phyloP scores from a whole-genome alignment of 805 yeast genomes.

The Kodamaea laetipori region DNA sequence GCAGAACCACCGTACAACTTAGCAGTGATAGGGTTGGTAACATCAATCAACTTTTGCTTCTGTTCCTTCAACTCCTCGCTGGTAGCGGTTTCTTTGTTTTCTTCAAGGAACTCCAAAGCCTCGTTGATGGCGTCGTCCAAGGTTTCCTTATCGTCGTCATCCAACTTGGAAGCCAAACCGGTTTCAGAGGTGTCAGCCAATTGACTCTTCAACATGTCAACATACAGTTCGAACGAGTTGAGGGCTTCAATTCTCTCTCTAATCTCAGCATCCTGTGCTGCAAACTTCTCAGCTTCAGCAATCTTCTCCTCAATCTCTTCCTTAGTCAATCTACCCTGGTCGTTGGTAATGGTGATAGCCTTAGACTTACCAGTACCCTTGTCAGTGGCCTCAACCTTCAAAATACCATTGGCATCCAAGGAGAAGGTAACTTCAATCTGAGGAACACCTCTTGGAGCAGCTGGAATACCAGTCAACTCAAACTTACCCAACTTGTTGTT shows the following conservation, averaged over 20 bases:
- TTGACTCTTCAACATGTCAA: constrained; percentile 51
- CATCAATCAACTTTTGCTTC: constrained; percentile 74
- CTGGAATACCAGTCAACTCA: constrained; percentile 97
- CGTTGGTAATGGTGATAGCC: constrained; percentile 98
- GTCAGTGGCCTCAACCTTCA: constrained; percentile 98
- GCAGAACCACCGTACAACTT: constrained; percentile 65
- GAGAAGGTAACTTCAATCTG: constrained; percentile 98
- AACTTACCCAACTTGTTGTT: constrained; percentile 98
- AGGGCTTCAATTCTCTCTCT: constrained; percentile 45
- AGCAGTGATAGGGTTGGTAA: constrained; percentile 90
- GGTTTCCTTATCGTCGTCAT: constrained; percentile 89
- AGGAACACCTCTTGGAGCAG: constrained; percentile 99
- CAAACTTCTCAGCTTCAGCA: constrained; percentile 92
- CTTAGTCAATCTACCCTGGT: constrained; percentile 96
- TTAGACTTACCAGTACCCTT: constrained; percentile 98
- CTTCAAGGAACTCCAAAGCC: constrained; percentile 85
- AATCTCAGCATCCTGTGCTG: constrained; percentile 48
- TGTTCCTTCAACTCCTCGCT: constrained; percentile 93
- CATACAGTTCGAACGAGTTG: constrained; percentile 49
- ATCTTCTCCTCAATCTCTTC: constrained; percentile 98
- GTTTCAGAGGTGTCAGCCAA: constrained; percentile 38
- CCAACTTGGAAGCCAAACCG: constrained; percentile 72
- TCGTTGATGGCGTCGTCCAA: constrained; percentile 85
- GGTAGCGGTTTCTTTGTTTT: constrained; percentile 79
- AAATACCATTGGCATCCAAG: constrained; percentile 99